Evolutionary conservation across 2,329 filamentous ascomycete species (phyloP), one percentile per base, ranked within the genome.

Genomic region (Fusarium sp.): DNA sequence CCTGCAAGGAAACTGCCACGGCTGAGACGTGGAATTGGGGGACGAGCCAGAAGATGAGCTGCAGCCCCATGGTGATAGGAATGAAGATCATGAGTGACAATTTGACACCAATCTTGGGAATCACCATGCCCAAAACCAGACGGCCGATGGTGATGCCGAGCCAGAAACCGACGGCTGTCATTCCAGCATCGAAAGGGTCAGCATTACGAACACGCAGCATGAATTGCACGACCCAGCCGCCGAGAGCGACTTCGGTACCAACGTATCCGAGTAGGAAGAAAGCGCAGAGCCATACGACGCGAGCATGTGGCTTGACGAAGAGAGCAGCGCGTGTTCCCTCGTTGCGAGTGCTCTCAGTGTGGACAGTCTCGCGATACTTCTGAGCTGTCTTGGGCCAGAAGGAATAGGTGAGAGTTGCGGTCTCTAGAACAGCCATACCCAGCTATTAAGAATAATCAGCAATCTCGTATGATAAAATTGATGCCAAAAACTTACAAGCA

Each of bases 181-280:
- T 92, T 15, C 93, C 93, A 33, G 90, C 90, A 1, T 90, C 89
- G 72, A 95, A 95, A 0, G 89, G 83, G 15, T 84, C 87, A 2
- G 90, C 93, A 13, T 90, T 81, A 14, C 94, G 89, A 18, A 94
- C 90, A 42, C 90, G 87, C 36, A 94, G 90, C 93, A 96, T 96
- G 81, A 96, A 96, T 7, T 91, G 90, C 54, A 95, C 92, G 63
- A 96, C 93, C 94, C 94, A 96, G 9, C 94, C 94, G n/a, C 93
- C 92, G 0, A 95, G 86, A 0, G 91, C 90, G 36, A 93, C 91
- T 81, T 96, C 93, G 3, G 90, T 85, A 13, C 94, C 94, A 1
- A 95, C 92, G 76, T 96, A 96, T 24, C 90, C 89, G 15, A 96
- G 87, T 24, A 96, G 84, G 81, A 96, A 96, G 0, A 92, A 66